Evolutionary conservation across 805 yeast species (phyloP).

Genomic region (Clavispora vitiphila): DNA sequence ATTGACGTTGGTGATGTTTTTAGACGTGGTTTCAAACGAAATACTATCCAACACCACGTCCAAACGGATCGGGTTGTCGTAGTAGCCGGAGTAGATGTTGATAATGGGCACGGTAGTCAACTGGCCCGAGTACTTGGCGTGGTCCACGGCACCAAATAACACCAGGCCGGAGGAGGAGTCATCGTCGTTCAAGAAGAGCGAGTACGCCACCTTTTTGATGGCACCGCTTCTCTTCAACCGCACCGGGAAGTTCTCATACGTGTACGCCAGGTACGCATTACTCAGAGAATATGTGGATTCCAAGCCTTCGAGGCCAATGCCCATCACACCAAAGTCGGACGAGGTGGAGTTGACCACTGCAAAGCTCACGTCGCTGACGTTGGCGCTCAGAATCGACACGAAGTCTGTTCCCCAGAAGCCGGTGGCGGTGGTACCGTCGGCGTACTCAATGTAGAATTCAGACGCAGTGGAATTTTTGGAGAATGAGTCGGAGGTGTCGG

Average conservation of each 20-base stretch:
- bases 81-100: slow-evolving; percentile 23
- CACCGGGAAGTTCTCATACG: slow-evolving; percentile 64
- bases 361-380: slow-evolving; percentile 51
- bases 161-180: slow-evolving; percentile 26
- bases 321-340: slow-evolving; percentile 66
- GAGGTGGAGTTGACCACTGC: slow-evolving; percentile 69
- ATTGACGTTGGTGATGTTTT: slow-evolving; percentile 5
- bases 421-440: slow-evolving; percentile 43
- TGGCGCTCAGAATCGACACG: slow-evolving; percentile 46
- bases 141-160: slow-evolving; percentile 42
- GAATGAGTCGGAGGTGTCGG: slow-evolving; percentile 28
- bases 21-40: slow-evolving; percentile 9
- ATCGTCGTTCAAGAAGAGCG: slow-evolving; percentile 51
- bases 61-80: slow-evolving; percentile 37
- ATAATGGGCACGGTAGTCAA: slow-evolving; percentile 38
- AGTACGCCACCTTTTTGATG: slow-evolving; percentile 52
- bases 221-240: slow-evolving; percentile 54
- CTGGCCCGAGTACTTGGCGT: slow-evolving; percentile 29
- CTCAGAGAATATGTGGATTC: slow-evolving; percentile 48
- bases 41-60: slow-evolving; percentile 46
- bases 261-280: slow-evolving; percentile 15
- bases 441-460: slow-evolving; percentile 41
- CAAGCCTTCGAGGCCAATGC: slow-evolving; percentile 64
- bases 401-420: slow-evolving; percentile 62
- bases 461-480: slow-evolving; percentile 37